Conservation (phyloP, 176 grass and related monocot genomes). For the Cenchrus americanus region DNA sequence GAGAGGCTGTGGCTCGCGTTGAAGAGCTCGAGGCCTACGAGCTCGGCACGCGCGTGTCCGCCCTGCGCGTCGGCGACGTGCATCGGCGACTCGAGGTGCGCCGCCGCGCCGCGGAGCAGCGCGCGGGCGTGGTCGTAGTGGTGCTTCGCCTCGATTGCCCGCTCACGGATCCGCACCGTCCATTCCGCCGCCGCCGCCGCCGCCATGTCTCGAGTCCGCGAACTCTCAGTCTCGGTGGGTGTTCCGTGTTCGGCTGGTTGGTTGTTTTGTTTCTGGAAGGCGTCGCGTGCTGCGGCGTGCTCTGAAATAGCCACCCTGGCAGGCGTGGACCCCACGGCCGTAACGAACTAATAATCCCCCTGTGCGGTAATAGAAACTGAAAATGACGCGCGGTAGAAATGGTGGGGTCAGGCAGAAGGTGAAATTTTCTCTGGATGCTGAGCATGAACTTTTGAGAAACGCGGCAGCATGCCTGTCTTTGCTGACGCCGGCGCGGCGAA, state of each 20-base stretch:
- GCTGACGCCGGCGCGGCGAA: too few species aligned
- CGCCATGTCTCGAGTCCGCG: not conserved
- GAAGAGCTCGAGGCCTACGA: not conserved
- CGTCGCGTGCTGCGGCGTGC: not conserved
- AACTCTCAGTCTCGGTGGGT: not conserved
- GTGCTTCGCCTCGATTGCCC: not conserved
- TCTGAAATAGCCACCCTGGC: conserved; percentile 1
- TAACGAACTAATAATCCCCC: not conserved
- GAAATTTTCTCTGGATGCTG: too few species aligned
- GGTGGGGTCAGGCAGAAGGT: too few species aligned
- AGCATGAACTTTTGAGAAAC: too few species aligned
- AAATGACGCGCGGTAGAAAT: too few species aligned
- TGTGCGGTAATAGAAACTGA: too few species aligned
- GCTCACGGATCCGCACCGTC: not conserved
- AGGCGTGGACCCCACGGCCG: not conserved
- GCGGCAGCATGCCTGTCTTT: too few species aligned
- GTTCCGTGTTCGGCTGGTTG: not conserved
- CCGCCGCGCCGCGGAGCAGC: not conserved
- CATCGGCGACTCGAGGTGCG: not conserved
- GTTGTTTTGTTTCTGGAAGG: not conserved
- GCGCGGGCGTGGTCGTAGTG: not conserved
- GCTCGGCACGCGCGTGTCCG: too few species aligned
- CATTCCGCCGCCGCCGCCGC: not conserved
- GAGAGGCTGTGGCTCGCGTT: not conserved
- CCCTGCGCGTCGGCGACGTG: too few species aligned